Percentiles rank a stretch among this genome's conserved stretches.
Conservation (phyloP, 805 yeast genomes). For the Candida schatavii region DNA sequence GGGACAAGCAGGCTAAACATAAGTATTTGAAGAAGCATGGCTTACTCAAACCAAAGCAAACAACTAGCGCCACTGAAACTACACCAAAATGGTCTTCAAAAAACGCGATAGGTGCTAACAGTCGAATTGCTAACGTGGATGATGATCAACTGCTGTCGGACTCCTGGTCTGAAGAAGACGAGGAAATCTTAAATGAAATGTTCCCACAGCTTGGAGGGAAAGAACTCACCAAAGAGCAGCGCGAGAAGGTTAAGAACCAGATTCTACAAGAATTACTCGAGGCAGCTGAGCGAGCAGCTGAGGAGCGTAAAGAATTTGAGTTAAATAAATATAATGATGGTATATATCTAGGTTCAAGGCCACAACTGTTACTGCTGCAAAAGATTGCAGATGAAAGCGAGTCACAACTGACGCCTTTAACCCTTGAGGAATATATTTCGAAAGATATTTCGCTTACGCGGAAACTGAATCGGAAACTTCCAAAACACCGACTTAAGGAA, state of each 20-base stretch:
- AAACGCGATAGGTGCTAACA: slow-evolving; percentile 19
- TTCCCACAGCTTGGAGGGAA: slow-evolving; percentile 37
- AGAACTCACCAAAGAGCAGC: slow-evolving; percentile 32
- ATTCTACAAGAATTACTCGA: slow-evolving; percentile 25
- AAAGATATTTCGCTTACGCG: slow-evolving; percentile 8
- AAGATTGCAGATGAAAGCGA: neutral
- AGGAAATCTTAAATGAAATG: slow-evolving; percentile 36
- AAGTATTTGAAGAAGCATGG: slow-evolving; percentile 41
- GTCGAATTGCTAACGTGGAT: slow-evolving; percentile 43
- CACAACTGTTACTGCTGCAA: too few species aligned
- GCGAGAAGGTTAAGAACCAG: slow-evolving; percentile 33
- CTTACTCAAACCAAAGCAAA: slow-evolving; percentile 13
- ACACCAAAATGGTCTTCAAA: slow-evolving; percentile 37
- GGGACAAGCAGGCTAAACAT: slow-evolving; percentile 43
- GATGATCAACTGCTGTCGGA: slow-evolving; percentile 13
- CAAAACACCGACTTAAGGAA: slow-evolving; percentile 26
- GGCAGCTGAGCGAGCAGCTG: slow-evolving; percentile 12
- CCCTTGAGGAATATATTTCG: slow-evolving; percentile 21
- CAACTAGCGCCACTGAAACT: slow-evolving; percentile 9
- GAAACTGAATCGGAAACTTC: slow-evolving; percentile 25
- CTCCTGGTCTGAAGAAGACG: slow-evolving; percentile 31
- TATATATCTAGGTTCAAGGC: slow-evolving; percentile 40
- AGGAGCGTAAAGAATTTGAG: slow-evolving; percentile 8
- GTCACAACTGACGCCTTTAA: slow-evolving; percentile 8
- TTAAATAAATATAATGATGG: slow-evolving; percentile 26